Evolutionary conservation across 192 early-diverging fungal genomes (phyloP).

Genomic region (Helicostylum pulchrum): DNA sequence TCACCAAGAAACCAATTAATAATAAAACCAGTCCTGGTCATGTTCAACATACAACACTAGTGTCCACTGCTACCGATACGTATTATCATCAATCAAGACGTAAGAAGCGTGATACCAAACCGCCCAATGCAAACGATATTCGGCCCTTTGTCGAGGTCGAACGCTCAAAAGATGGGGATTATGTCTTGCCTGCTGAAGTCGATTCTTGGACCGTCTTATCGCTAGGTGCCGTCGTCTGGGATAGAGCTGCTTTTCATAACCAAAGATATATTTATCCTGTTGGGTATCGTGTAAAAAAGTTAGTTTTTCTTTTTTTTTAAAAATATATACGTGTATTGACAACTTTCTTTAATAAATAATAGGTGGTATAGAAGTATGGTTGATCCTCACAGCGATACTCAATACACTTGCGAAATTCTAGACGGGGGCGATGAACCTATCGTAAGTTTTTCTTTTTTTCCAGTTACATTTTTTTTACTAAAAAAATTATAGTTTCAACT

Average conservation of each 20-base stretch:
- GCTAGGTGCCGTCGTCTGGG: slow-evolving; percentile 72
- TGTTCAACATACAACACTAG: no score
- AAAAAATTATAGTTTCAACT: slow-evolving; percentile 80
- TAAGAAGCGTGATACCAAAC: slow-evolving; percentile 38
- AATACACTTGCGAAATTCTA: slow-evolving; percentile 73
- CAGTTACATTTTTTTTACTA: no score
- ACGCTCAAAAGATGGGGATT: slow-evolving; percentile 59
- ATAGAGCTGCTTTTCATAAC: slow-evolving; percentile 78
- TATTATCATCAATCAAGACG: slow-evolving; percentile 28
- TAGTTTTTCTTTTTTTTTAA: slow-evolving; percentile 2
- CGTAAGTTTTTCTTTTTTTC: slow-evolving; percentile 24
- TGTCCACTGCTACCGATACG: not conserved
- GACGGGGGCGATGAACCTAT: slow-evolving; percentile 76
- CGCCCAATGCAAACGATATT: slow-evolving; percentile 34
- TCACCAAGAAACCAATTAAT: not conserved
- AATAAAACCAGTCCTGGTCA: not conserved
- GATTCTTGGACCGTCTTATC: slow-evolving; percentile 71
- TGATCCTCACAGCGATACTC: slow-evolving; percentile 45
- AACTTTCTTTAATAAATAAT: not conserved
- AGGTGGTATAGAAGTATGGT: slow-evolving; percentile 58
- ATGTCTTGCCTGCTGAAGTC: slow-evolving; percentile 76
- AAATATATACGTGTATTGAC: no score
- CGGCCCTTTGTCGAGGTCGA: slow-evolving; percentile 37
- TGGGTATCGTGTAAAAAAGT: slow-evolving; percentile 71
- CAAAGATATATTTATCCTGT: slow-evolving; percentile 93